Conservation (phyloP, 2,329 filamentous ascomycete species). For the Aspergillus quadricinctus region DNA sequence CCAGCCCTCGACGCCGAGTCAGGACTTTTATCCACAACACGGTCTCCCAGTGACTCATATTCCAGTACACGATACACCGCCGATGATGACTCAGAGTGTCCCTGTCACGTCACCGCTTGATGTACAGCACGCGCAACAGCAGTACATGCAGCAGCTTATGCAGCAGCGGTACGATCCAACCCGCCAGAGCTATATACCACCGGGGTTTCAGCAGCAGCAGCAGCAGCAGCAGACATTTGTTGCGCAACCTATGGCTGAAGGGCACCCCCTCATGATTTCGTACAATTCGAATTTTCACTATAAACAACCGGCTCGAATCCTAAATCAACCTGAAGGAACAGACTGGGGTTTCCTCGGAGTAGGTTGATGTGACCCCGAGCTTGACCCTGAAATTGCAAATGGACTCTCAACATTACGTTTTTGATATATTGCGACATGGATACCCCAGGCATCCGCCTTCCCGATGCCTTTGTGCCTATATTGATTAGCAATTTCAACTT, state of each 20-base stretch:
- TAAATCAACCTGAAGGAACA: constrained; percentile 37
- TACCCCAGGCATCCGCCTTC: not conserved
- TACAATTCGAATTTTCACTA: constrained; percentile 31
- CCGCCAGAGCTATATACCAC: not conserved
- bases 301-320: constrained; percentile 29
- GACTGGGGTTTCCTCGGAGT: constrained; percentile 39
- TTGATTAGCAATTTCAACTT: not conserved
- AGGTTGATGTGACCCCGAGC: constrained; percentile 19
- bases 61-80: constrained; percentile 25
- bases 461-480: not conserved
- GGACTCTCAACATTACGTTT: not conserved
- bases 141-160: constrained; percentile 32
- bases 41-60: constrained; percentile 30
- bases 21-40: constrained; percentile 35
- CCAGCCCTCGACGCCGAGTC: constrained; percentile 29
- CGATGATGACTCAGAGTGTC: constrained; percentile 28
- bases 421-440: not conserved
- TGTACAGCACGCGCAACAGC: constrained; percentile 26
- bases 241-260: constrained; percentile 25
- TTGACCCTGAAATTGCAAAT: not conserved
- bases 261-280: constrained; percentile 29
- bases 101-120: constrained; percentile 27
- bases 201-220: constrained; percentile 23
- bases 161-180: constrained; percentile 23
- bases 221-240: constrained; percentile 27